Percentiles rank a stretch among this genome's conserved stretches.
These are phyloP conservation scores for Chaetomium olivaceum DNA, from an alignment of 2,329 filamentous ascomycete genomes.

Conservation along the genomic window DNA sequence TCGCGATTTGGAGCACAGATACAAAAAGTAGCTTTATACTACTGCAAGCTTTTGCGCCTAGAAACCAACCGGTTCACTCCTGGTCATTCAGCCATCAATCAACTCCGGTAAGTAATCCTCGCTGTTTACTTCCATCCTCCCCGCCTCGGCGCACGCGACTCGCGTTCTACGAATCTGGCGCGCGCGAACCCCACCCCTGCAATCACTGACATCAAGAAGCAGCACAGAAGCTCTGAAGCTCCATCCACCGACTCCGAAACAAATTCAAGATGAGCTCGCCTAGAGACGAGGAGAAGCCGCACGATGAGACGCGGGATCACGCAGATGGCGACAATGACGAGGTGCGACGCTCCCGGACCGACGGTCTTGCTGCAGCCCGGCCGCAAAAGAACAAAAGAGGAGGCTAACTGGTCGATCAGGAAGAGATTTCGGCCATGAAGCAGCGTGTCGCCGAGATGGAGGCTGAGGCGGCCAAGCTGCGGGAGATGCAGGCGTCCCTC, in stretches of 20 bases:
- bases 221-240: not conserved
- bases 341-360: slow-evolving; percentile 41
- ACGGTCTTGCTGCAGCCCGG: slow-evolving; percentile 19
- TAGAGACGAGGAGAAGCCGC: slow-evolving; percentile 32
- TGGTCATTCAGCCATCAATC: not conserved
- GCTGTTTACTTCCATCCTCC: not conserved
- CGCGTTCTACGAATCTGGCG: not conserved
- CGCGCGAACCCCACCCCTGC: slow-evolving; percentile 14
- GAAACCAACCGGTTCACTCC: too few species aligned
- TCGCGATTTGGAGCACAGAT: not conserved
- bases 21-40: not conserved
- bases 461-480: slow-evolving; percentile 80
- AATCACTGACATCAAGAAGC: slow-evolving; percentile 8
- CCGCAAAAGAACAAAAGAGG: slow-evolving; percentile 8
- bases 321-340: slow-evolving; percentile 49
- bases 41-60: not conserved
- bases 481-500: slow-evolving; percentile 82
- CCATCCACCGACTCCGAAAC: not conserved
- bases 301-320: slow-evolving; percentile 38
- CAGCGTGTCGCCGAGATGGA: slow-evolving; percentile 85
- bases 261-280: slow-evolving; percentile 30
- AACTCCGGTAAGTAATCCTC: not conserved
- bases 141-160: not conserved
- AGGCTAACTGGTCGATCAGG: slow-evolving; percentile 42
- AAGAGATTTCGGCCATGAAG: slow-evolving; percentile 89